Evolutionary conservation across 202 grass and related monocot genomes (phyloP).

Genomic region (Tripidium arundinaceum): DNA sequence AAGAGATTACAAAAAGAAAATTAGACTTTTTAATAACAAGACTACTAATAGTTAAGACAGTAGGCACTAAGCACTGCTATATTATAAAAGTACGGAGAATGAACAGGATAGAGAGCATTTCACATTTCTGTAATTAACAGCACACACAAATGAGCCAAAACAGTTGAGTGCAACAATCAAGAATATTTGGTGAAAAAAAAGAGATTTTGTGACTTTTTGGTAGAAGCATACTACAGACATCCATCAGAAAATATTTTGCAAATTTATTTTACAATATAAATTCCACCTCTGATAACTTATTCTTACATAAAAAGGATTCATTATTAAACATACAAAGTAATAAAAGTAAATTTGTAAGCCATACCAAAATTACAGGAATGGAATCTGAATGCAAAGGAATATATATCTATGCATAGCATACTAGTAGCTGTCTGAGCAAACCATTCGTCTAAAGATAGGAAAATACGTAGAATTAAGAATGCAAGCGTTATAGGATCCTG

Average conservation of each 20-base stretch:
- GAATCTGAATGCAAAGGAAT: neutral
- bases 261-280: neutral
- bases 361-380: neutral
- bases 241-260: constrained; percentile 11
- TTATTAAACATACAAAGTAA: neutral
- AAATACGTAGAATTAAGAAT: neutral
- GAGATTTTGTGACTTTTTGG: neutral
- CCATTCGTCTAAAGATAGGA: neutral
- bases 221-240: neutral
- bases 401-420: neutral
- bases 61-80: neutral
- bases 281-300: neutral
- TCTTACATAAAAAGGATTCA: neutral
- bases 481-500: constrained; percentile 10
- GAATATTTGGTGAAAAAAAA: neutral
- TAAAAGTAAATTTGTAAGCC: constrained; percentile 1
- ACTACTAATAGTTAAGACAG: neutral
- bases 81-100: neutral
- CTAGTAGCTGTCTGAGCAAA: neutral
- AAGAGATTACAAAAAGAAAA: constrained; percentile 18
- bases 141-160: constrained; percentile 8
- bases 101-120: neutral
- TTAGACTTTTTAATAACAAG: constrained; percentile 15
- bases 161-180: neutral
- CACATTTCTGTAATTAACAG: neutral